Conservation (phyloP, 2,329 filamentous ascomycete genomes). For the Fusarium nelsonii region DNA sequence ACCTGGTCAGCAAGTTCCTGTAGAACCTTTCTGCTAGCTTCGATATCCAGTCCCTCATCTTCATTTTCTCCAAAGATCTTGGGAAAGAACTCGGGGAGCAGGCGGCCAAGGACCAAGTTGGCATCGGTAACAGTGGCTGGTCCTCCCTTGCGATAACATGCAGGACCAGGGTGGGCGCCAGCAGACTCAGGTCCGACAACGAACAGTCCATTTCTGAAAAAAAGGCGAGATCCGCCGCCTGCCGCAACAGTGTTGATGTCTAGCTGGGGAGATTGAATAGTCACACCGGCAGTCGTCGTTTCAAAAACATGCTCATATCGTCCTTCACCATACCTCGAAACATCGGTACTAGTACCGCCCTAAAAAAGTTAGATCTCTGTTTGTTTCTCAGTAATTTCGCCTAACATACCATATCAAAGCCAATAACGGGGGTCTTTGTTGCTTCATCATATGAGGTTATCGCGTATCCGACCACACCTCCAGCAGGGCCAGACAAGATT, state of each 20-base stretch:
- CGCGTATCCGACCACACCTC: slow-evolving; percentile 92
- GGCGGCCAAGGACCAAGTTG: slow-evolving; percentile 84
- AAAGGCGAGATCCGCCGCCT: slow-evolving; percentile 85
- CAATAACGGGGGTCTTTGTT: slow-evolving; percentile 87
- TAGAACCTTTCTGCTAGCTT: slow-evolving; percentile 81
- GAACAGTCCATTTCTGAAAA: slow-evolving; percentile 91
- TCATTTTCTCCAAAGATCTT: slow-evolving; percentile 95
- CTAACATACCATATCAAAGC: slow-evolving; percentile 82
- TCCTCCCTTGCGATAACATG: slow-evolving; percentile 90
- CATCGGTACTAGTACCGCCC: slow-evolving; percentile 91
- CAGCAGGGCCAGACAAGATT: slow-evolving; percentile 91
- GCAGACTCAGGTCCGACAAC: slow-evolving; percentile 92
- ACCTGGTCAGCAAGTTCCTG: slow-evolving; percentile 81
- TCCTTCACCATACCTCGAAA: slow-evolving; percentile 86
- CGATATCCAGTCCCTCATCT: slow-evolving; percentile 80
- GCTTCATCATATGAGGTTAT: slow-evolving; percentile 88
- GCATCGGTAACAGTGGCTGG: slow-evolving; percentile 95
- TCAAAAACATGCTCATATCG: slow-evolving; percentile 95
- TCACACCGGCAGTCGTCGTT: slow-evolving; percentile 93
- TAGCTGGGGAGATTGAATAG: slow-evolving; percentile 90
- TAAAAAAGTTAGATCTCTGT: slow-evolving; percentile 30
- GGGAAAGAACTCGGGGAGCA: slow-evolving; percentile 92
- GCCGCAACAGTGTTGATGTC: slow-evolving; percentile 97
- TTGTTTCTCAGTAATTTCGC: not conserved
- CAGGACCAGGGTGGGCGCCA: slow-evolving; percentile 88